phyloP scores from a whole-genome alignment of 805 yeast genomes.

The Scheffersomyces amazonensis region DNA sequence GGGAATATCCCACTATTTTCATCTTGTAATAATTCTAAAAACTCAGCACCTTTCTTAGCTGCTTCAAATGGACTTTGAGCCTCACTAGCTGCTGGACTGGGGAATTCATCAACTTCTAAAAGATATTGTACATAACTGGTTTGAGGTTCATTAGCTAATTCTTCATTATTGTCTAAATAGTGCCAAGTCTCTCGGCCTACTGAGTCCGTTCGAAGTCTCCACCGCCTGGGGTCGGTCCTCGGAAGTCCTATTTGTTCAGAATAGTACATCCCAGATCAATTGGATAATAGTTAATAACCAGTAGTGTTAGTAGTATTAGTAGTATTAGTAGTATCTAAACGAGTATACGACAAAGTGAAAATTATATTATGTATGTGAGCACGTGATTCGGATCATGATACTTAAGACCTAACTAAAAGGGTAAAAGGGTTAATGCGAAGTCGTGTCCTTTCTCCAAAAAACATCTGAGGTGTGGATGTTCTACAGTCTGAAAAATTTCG shows the following conservation, averaged over 20 bases:
- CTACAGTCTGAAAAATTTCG: too few relatives aligned
- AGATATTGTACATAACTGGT: slow-evolving; percentile 55
- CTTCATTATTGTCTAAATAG: slow-evolving; percentile 46
- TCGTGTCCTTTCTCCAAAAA: too few relatives aligned
- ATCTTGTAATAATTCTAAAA: slow-evolving; percentile 70
- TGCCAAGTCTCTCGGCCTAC: slow-evolving; percentile 85
- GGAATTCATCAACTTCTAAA: slow-evolving; percentile 38
- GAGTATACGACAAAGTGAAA: too few relatives aligned
- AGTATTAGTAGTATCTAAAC: too few relatives aligned
- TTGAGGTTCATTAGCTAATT: slow-evolving; percentile 45
- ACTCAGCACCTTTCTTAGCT: slow-evolving; percentile 71
- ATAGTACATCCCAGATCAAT: slow-evolving; percentile 44
- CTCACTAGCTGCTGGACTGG: slow-evolving; percentile 37
- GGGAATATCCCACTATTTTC: slow-evolving; percentile 80
- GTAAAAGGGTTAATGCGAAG: too few relatives aligned
- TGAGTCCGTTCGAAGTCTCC: slow-evolving; percentile 72
- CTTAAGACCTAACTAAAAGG: too few relatives aligned
- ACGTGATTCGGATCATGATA: too few relatives aligned
- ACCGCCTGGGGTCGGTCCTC: slow-evolving; percentile 62
- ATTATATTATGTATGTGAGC: too few relatives aligned
- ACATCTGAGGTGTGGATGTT: too few relatives aligned
- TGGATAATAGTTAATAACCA: background rate
- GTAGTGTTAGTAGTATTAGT: too few relatives aligned
- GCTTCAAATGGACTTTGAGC: slow-evolving; percentile 53
- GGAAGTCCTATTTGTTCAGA: slow-evolving; percentile 72